These are phyloP conservation scores for Aspergillus sp. DNA, from an alignment of 2,329 filamentous ascomycete species.

Conservation along the genomic window DNA sequence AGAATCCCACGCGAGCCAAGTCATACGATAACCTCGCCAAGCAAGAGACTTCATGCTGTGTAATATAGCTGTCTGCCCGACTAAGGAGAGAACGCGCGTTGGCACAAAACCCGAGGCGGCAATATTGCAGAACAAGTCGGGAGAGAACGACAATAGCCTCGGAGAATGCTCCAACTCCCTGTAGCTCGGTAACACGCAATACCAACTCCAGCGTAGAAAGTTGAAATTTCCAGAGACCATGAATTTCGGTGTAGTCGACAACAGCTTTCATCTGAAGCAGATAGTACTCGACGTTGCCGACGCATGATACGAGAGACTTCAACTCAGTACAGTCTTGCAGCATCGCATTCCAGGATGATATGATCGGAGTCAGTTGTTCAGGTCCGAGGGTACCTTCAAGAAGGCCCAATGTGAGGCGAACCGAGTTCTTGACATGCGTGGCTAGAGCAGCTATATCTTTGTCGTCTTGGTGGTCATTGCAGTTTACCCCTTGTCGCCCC, in stretches of 20 bases:
- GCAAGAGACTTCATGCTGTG: constrained; percentile 40
- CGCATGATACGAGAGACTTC: constrained; percentile 39
- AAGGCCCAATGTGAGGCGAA: constrained; percentile 36
- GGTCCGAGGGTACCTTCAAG: constrained; percentile 31
- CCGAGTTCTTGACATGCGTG: constrained; percentile 33
- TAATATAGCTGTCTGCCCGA: constrained; percentile 54
- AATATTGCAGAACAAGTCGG: constrained; percentile 55
- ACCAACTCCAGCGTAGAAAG: constrained; percentile 52
- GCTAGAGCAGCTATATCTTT: constrained; percentile 25
- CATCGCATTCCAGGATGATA: constrained; percentile 42
- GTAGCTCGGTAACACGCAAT: constrained; percentile 49
- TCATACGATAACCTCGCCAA: constrained; percentile 59
- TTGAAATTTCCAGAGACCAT: constrained; percentile 53
- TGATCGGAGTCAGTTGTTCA: constrained; percentile 27
- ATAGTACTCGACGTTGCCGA: constrained; percentile 54
- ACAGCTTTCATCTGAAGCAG: constrained; percentile 53
- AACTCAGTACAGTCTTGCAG: constrained; percentile 45
- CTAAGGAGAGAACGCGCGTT: constrained; percentile 59
- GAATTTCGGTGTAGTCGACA: constrained; percentile 58
- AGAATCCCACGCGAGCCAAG: constrained; percentile 72
- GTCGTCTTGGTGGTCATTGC: constrained; percentile 26
- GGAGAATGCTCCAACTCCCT: constrained; percentile 35
- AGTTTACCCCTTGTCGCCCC: constrained; percentile 21
- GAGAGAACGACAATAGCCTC: constrained; percentile 45
- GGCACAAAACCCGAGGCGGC: constrained; percentile 60